Percentiles rank a stretch among this genome's conserved stretches.
These are phyloP conservation scores for Strobilomyces echinocephalus DNA, from an alignment of 768 basidiomycete genomes.

Conservation along the genomic window DNA sequence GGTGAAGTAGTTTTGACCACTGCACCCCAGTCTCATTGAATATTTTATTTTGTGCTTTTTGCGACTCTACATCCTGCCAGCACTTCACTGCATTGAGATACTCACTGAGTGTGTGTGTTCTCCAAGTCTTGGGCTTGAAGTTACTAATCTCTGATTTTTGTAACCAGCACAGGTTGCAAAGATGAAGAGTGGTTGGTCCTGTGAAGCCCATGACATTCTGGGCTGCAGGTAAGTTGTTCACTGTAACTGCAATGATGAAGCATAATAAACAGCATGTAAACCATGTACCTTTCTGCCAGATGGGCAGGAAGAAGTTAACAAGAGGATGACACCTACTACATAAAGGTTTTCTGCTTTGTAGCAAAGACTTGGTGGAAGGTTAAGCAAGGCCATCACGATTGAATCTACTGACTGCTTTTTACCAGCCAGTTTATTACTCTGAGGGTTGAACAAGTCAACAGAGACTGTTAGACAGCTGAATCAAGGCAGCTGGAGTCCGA, in stretches of 20 bases:
- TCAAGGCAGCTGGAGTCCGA: too few relatives aligned
- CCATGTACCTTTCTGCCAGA: too few relatives aligned
- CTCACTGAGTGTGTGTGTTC: conserved; percentile 7
- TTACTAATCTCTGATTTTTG: conserved; percentile 14
- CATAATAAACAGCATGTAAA: too few relatives aligned
- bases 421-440: too few relatives aligned
- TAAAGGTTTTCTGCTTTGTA: too few relatives aligned
- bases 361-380: too few relatives aligned
- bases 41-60: conserved; percentile 3
- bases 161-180: not conserved
- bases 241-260: not conserved
- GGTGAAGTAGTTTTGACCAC: conserved; percentile 2
- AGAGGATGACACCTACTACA: too few relatives aligned
- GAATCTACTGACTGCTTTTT: too few relatives aligned
- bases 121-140: conserved; percentile 26
- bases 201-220: conserved; percentile 1
- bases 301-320: too few relatives aligned
- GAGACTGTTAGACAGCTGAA: too few relatives aligned
- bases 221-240: not conserved
- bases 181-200: not conserved
- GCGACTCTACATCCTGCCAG: conserved; percentile 16
- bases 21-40: conserved; percentile 22
- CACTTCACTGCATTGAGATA: conserved; percentile 11
- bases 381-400: too few relatives aligned
- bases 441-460: too few relatives aligned